Percentiles rank a stretch among this genome's conserved stretches.
Evolutionary conservation across 495 filamentous ascomycete genomes (phyloP).

Genomic region (Penicillium crystallinum): DNA sequence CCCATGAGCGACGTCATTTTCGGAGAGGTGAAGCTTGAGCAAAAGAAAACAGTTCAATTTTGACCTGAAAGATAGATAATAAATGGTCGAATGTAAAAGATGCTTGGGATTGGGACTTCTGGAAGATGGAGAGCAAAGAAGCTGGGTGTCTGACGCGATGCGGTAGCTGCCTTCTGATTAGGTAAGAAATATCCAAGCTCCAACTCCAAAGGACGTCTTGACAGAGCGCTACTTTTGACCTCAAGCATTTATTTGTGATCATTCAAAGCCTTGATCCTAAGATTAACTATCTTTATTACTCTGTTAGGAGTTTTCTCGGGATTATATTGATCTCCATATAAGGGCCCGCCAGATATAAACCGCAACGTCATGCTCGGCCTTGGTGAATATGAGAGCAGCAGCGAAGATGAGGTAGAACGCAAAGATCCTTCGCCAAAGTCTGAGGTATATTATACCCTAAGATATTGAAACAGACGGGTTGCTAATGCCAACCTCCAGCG

Average conservation of each 20-base stretch:
- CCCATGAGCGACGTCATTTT: constrained; percentile 45
- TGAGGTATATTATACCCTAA: constrained; percentile 15
- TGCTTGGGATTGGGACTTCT: constrained; percentile 8
- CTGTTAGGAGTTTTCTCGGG: not conserved
- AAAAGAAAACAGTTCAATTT: not conserved
- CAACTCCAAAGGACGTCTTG: not conserved
- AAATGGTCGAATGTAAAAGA: constrained; percentile 1
- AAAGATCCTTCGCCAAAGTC: constrained; percentile 6
- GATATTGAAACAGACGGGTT: not conserved
- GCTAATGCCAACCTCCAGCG: not conserved
- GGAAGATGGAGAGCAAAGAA: constrained; percentile 11
- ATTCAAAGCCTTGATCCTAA: not conserved
- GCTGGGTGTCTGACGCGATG: constrained; percentile 36
- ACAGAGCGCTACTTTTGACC: not conserved
- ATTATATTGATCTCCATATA: not conserved
- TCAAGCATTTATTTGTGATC: not conserved
- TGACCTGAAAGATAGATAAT: not conserved
- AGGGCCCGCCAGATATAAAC: not conserved
- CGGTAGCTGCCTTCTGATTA: constrained; percentile 41
- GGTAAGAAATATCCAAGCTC: constrained; percentile 22
- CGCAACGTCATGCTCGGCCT: constrained; percentile 55
- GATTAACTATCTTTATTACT: not conserved
- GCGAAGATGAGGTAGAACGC: constrained; percentile 57
- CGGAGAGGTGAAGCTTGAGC: not conserved
- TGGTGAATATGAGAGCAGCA: constrained; percentile 71